Conservation (phyloP, 768 basidiomycete genomes). For the Lactarius sanguifluus region DNA sequence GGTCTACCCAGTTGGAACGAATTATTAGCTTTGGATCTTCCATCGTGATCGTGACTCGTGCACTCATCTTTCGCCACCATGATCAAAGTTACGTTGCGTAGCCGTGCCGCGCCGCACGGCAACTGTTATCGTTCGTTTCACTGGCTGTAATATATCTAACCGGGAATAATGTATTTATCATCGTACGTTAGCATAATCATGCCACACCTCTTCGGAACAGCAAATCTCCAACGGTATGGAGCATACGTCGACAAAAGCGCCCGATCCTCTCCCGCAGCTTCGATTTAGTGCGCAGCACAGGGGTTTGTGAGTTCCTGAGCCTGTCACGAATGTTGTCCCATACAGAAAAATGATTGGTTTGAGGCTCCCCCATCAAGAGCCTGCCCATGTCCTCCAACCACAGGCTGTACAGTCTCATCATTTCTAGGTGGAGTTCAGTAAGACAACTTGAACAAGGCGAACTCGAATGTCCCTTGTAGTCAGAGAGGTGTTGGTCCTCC, state of each 20-base stretch:
- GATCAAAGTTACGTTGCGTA: background rate
- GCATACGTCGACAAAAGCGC: slow-evolving; percentile 1
- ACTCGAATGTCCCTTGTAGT: background rate
- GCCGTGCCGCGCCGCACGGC: background rate
- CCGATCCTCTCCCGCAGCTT: background rate
- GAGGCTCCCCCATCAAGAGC: slow-evolving; percentile 22
- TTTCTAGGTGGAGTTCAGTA: slow-evolving; percentile 22
- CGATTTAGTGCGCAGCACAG: background rate
- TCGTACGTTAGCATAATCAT: background rate
- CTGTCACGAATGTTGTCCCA: slow-evolving; percentile 14
- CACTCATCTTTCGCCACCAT: background rate
- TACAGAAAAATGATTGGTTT: slow-evolving; percentile 4
- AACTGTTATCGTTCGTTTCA: background rate
- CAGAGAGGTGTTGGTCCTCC: background rate
- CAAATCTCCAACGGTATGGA: background rate
- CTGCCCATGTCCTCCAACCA: slow-evolving; percentile 28
- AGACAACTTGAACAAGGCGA: slow-evolving; percentile 21
- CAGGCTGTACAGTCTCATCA: slow-evolving; percentile 21
- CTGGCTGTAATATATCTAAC: background rate
- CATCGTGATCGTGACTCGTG: slow-evolving; percentile 9
- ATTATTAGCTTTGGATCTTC: slow-evolving; percentile 38
- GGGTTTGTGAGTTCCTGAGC: slow-evolving; percentile 3
- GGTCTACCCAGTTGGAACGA: slow-evolving; percentile 51
- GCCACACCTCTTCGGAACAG: slow-evolving; percentile 4
- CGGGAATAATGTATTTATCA: slow-evolving; percentile 14